phyloP scores from a whole-genome alignment of 805 yeast genomes.

The Starmerella tilneyi region DNA sequence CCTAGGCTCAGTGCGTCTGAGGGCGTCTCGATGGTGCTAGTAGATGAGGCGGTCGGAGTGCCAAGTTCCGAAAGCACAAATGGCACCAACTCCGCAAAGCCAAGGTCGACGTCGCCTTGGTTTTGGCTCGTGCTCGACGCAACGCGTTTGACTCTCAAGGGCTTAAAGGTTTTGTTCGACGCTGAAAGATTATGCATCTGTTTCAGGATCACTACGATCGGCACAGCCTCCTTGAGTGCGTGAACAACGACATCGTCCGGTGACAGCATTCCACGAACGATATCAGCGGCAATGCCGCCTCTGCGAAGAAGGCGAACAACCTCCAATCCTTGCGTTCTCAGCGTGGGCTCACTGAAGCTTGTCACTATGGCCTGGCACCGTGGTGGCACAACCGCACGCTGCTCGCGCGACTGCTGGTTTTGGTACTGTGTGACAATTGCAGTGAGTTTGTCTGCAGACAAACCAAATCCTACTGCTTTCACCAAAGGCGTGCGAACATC shows the following conservation, averaged over 20 bases:
- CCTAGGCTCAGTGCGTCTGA: background rate
- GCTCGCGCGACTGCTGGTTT: slow-evolving; percentile 1
- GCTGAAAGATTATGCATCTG: slow-evolving; percentile 41
- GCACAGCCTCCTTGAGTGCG: slow-evolving; percentile 61
- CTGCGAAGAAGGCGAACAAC: slow-evolving; percentile 62
- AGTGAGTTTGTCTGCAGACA: slow-evolving; percentile 60
- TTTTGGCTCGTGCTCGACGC: slow-evolving; percentile 32
- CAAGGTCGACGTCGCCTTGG: slow-evolving; percentile 58
- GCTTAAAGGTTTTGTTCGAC: slow-evolving; percentile 52
- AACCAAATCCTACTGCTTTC: slow-evolving; percentile 78
- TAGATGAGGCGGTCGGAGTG: background rate
- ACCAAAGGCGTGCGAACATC: slow-evolving; percentile 31
- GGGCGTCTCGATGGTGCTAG: background rate
- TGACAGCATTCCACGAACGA: slow-evolving; percentile 32
- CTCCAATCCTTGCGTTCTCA: slow-evolving; percentile 54
- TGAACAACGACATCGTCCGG: slow-evolving; percentile 55
- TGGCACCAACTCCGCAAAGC: slow-evolving; percentile 52
- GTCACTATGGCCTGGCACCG: slow-evolving; percentile 79
- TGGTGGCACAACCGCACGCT: slow-evolving; percentile 27
- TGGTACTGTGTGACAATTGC: slow-evolving; percentile 33
- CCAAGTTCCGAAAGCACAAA: slow-evolving; percentile 33
- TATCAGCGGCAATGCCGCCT: slow-evolving; percentile 68
- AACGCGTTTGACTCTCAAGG: slow-evolving; percentile 59
- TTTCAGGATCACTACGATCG: slow-evolving; percentile 67
- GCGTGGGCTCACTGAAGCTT: slow-evolving; percentile 47